Evolutionary conservation across 1,284 basidiomycete genomes (phyloP).

Genomic region (Pseudozyma hubeiensis): DNA sequence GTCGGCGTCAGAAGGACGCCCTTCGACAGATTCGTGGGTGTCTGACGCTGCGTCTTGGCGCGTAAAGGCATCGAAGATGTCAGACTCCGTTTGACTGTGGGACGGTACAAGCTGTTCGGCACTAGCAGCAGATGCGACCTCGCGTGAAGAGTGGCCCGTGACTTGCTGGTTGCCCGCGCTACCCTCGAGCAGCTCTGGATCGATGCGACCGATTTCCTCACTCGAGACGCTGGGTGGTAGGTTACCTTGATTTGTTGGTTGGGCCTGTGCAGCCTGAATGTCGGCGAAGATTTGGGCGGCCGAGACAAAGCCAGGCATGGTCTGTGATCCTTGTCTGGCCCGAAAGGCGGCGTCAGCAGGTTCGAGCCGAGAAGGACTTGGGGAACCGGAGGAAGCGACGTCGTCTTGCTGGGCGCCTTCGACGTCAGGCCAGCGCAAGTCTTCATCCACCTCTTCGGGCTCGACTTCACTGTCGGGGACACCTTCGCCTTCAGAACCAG

Average conservation of each 20-base stretch:
- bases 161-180: neutral
- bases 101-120: neutral
- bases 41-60: constrained; percentile 19
- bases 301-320: constrained; percentile 38
- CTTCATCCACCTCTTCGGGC: constrained; percentile 42
- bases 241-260: neutral
- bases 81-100: constrained; percentile 12
- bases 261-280: constrained; percentile 13
- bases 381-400: constrained; percentile 1
- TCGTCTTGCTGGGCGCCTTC: constrained; percentile 10
- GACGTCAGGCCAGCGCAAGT: constrained; percentile 40
- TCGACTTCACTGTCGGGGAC: constrained; percentile 43
- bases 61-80: constrained; percentile 35
- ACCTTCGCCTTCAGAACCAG: constrained; percentile 16
- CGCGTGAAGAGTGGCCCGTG: neutral
- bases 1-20: neutral
- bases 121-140: neutral
- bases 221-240: neutral
- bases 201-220: constrained; percentile 11
- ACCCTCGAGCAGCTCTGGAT: constrained; percentile 25
- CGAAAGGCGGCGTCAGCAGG: constrained; percentile 20
- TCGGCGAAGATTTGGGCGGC: constrained; percentile 37
- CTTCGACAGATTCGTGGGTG: constrained; percentile 3
- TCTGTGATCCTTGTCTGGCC: constrained; percentile 25
- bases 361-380: neutral